These are phyloP conservation scores for Candida anglica DNA, from an alignment of 805 yeast genomes.

Conservation along the genomic window DNA sequence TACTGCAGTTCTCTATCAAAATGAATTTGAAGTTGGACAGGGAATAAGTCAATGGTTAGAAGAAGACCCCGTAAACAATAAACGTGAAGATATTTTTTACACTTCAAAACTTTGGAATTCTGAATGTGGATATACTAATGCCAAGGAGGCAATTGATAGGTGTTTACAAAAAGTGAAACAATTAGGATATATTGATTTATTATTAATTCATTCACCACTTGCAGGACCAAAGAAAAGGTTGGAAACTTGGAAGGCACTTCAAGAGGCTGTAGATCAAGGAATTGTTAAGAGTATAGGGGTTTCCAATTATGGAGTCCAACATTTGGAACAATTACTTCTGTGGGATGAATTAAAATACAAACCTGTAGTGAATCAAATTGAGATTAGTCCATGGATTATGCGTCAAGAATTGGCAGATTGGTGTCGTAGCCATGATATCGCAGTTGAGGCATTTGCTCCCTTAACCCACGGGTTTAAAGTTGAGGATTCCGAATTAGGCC, in stretches of 20 bases:
- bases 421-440: slow-evolving; percentile 21
- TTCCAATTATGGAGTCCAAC: slow-evolving; percentile 57
- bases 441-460: slow-evolving; percentile 36
- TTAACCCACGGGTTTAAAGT: slow-evolving; percentile 32
- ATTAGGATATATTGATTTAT: slow-evolving; percentile 67
- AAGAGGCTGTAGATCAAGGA: slow-evolving; percentile 51
- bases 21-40: slow-evolving; percentile 65
- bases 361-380: slow-evolving; percentile 51
- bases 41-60: slow-evolving; percentile 46
- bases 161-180: slow-evolving; percentile 49
- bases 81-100: slow-evolving; percentile 32
- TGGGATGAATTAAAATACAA: slow-evolving; percentile 40
- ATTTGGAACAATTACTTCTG: slow-evolving; percentile 48
- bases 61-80: slow-evolving; percentile 22
- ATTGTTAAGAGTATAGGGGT: slow-evolving; percentile 55
- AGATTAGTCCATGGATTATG: slow-evolving; percentile 47
- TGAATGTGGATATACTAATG: slow-evolving; percentile 54
- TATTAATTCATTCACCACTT: slow-evolving; percentile 60
- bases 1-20: slow-evolving; percentile 66
- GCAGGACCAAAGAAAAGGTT: slow-evolving; percentile 39
- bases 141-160: slow-evolving; percentile 54
- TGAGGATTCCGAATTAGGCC: slow-evolving; percentile 22
- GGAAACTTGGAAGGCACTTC: slow-evolving; percentile 52
- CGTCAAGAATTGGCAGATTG: slow-evolving; percentile 32
- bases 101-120: slow-evolving; percentile 75